Percentiles rank a stretch among this genome's conserved stretches.
Evolutionary conservation across 208 protist genomes (phyloP).

Genomic region (Trypanosoma lewisi): DNA sequence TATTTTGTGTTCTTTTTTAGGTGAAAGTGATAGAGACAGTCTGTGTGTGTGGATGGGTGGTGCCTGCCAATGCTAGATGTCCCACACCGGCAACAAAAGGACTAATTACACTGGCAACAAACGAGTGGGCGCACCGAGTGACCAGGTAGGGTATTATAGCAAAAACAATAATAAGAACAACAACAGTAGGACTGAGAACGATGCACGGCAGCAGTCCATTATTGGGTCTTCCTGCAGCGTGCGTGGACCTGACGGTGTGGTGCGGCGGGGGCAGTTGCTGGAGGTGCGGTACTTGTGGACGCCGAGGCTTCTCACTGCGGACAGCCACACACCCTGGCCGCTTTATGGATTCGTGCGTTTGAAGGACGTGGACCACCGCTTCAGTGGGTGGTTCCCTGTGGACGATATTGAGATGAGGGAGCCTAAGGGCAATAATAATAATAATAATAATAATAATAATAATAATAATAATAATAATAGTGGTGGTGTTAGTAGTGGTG

Average conservation of each 20-base stretch:
- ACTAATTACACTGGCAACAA: not conserved
- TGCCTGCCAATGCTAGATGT: too few relatives aligned
- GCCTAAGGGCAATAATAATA: not conserved
- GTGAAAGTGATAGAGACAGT: not conserved
- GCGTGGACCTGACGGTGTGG: not conserved
- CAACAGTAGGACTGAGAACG: slow-evolving; percentile 1
- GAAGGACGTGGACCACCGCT: slow-evolving; percentile 73
- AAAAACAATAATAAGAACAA: slow-evolving; percentile 10
- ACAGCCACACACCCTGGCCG: not conserved
- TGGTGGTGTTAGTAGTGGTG: not conserved
- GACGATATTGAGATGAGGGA: slow-evolving; percentile 54
- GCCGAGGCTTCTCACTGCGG: slow-evolving; percentile 8
- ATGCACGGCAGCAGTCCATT: slow-evolving; percentile 1
- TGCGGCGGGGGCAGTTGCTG: slow-evolving; percentile 37
- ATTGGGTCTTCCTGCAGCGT: slow-evolving; percentile 31
- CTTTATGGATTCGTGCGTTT: slow-evolving; percentile 78
- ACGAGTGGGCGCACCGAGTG: not conserved
- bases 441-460: not conserved
- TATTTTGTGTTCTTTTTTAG: not conserved
- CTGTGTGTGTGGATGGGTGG: not conserved
- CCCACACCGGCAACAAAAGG: too few relatives aligned
- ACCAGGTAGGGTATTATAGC: not conserved
- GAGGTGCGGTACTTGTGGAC: slow-evolving; percentile 72
- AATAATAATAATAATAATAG: slow-evolving; percentile 5
- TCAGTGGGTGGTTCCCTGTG: slow-evolving; percentile 74